Percentiles rank a stretch among this genome's conserved stretches.
Evolutionary conservation across 176 grass and related monocot species (phyloP).

Genomic region (Aegilops bicornis): DNA sequence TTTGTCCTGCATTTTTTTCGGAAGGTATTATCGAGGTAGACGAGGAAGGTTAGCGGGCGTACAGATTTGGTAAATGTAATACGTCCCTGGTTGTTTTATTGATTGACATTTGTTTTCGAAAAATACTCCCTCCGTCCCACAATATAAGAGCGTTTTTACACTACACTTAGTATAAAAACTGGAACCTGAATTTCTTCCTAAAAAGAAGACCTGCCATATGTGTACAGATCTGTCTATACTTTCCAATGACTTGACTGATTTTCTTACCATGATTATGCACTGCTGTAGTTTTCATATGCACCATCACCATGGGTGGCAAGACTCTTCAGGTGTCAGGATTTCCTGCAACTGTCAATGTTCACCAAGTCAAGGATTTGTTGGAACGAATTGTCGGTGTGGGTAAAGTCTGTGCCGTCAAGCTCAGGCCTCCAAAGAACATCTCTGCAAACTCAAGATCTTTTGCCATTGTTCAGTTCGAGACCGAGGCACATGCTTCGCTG

Average conservation of each 20-base stretch:
- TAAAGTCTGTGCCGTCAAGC: constrained; percentile 61
- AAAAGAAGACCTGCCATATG: not conserved
- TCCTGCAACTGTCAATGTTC: constrained; percentile 34
- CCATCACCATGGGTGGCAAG: constrained; percentile 63
- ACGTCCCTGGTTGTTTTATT: not conserved
- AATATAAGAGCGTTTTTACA: too few relatives aligned
- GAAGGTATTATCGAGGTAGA: not conserved
- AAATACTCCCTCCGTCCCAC: too few relatives aligned
- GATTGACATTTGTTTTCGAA: not conserved
- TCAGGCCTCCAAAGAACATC: constrained; percentile 50
- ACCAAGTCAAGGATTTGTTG: constrained; percentile 47
- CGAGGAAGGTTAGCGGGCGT: not conserved
- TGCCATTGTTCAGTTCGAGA: constrained; percentile 77
- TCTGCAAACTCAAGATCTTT: constrained; percentile 49
- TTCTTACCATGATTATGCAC: not conserved
- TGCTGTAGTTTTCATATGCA: constrained; percentile 39
- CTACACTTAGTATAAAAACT: not conserved
- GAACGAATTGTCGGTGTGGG: constrained; percentile 44
- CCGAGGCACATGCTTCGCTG: constrained; percentile 37
- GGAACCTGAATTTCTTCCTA: not conserved
- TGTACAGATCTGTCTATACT: not conserved
- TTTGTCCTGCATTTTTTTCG: not conserved
- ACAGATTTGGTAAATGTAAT: not conserved
- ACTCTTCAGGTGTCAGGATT: constrained; percentile 67
- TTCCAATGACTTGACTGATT: constrained; percentile 1